Evolutionary conservation across 1,139 yeast genomes (phyloP), one percentile per base, ranked within the genome.

Genomic region (Pichia sp.): DNA sequence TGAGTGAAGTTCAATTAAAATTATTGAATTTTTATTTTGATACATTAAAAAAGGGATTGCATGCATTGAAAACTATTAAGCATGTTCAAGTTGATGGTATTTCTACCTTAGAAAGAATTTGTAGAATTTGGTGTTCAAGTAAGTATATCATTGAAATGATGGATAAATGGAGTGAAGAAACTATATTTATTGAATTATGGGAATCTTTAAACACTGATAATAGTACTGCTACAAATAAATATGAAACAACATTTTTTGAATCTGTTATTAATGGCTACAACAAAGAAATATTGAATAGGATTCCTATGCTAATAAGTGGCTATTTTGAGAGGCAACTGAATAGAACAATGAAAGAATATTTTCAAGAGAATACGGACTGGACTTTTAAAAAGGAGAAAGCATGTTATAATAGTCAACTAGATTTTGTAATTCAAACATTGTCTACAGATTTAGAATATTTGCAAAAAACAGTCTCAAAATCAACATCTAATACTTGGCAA

Each of bases 1-100:
- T 86, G 31, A 78, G 86, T 8, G 79, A 79, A 30, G 80, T 88
- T 36, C 95, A 88, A 61, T 65, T 88, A 44, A 73, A 72, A 34
- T 63, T 89, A 41, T 63, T 88, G 29, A 84, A 83, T 49, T 69
- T 69, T 39, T 89, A 86, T 60, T 73, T 74, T 50, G 75, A 73
- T 4, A 71, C 75, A 33, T 63, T 88, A 26, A 62, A 69, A 27
- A 71, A 71, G 40, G 70, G 78, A 18, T 69, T 75, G 47, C 67
- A 70, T 49, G 73, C 75, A 7, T 72, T 79, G 54, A 75, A 79
- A 73, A 10, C 61, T 69, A 46, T 74, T 72, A 54, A 53, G 42
- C 35, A 49, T 10, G 50, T 51, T 7, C 31, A 43, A 7, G 28
- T 48, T 18, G 64, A 67, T 45, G 61, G 70, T 51, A 65, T 70